phyloP scores from a whole-genome alignment of 129 eudicot species.

The Flaveria robusta region DNA sequence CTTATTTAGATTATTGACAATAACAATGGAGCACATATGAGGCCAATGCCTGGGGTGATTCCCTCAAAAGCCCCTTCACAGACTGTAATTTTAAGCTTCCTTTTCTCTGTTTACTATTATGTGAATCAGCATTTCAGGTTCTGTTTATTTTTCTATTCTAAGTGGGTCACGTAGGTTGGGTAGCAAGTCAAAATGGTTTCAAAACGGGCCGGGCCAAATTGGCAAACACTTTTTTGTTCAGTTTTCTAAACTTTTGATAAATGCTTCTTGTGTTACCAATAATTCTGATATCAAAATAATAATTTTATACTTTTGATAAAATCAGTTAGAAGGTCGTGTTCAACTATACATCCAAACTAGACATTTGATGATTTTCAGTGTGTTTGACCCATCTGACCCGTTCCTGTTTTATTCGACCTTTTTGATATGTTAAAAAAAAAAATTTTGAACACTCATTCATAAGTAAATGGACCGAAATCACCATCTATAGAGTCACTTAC shows the following conservation, averaged over 20 bases:
- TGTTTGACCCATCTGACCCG: not conserved
- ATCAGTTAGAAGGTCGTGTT: not conserved
- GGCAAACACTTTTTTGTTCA: not conserved
- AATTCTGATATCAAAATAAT: not conserved
- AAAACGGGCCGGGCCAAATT: not conserved
- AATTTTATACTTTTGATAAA: not conserved
- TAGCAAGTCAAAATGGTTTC: not conserved
- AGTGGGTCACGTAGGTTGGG: not conserved
- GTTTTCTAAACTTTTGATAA: not conserved
- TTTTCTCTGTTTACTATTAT: not conserved
- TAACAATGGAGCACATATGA: conserved; percentile 68
- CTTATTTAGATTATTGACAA: conserved; percentile 69
- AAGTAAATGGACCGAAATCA: not conserved
- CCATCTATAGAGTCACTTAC: not conserved
- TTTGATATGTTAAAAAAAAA: not conserved
- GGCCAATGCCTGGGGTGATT: conserved; percentile 77
- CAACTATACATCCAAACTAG: not conserved
- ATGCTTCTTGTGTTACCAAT: not conserved
- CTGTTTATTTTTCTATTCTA: not conserved
- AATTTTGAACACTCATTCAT: not conserved
- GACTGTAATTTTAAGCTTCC: conserved; percentile 33
- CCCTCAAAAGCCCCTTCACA: conserved; percentile 39
- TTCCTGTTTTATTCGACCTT: not conserved
- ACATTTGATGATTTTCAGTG: not conserved
- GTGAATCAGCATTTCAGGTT: not conserved